Percentiles rank a stretch among this genome's conserved stretches.
These are phyloP conservation scores for Leishmania lainsoni DNA, from an alignment of 208 protist genomes.

Conservation along the genomic window DNA sequence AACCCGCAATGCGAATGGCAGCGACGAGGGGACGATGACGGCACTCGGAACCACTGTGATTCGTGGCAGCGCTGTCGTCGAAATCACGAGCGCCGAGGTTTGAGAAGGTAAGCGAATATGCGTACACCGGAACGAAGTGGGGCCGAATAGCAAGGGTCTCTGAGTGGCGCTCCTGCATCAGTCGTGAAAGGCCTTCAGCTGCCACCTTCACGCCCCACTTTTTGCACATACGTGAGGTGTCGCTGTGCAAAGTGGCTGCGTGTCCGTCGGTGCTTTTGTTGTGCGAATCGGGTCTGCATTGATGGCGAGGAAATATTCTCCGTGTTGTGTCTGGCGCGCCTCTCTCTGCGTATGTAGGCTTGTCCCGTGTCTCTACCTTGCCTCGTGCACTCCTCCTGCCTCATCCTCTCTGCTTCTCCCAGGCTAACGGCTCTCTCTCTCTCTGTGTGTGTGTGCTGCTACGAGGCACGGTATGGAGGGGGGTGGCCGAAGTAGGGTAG, in stretches of 20 bases:
- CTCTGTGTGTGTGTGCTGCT: neutral
- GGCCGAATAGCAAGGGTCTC: neutral
- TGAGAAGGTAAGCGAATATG: slow-evolving; percentile 23
- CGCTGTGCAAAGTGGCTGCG: neutral
- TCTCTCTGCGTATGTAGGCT: neutral
- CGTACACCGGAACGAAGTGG: neutral
- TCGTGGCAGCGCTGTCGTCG: slow-evolving; percentile 89
- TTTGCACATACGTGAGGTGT: neutral
- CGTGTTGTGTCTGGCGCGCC: neutral
- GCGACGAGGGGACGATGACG: slow-evolving; percentile 52
- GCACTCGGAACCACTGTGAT: slow-evolving; percentile 92
- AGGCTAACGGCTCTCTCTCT: no score
- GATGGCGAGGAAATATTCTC: neutral
- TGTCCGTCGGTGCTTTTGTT: neutral
- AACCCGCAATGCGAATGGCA: slow-evolving; percentile 28
- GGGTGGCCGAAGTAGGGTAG: neutral
- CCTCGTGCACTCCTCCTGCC: neutral
- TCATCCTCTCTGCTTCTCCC: neutral
- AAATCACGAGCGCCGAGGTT: slow-evolving; percentile 84
- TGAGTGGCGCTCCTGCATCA: neutral
- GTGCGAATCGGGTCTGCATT: neutral
- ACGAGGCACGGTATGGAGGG: neutral
- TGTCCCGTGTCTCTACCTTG: neutral
- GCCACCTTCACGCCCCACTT: neutral
- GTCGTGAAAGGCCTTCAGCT: no score